Conservation (phyloP, 2,329 filamentous ascomycete species). For the Colletotrichum sp. region DNA sequence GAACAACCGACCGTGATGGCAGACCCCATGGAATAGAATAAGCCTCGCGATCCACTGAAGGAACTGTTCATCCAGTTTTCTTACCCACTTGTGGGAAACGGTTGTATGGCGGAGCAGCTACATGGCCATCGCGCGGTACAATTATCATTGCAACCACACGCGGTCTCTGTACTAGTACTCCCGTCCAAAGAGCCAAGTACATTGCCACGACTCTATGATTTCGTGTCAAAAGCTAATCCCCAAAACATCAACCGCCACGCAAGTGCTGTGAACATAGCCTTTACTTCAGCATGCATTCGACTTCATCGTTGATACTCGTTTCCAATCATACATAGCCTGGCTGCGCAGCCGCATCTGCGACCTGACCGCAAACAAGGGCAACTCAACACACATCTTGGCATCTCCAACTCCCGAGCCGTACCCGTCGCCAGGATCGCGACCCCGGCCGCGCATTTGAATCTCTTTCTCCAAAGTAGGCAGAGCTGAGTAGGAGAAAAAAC, state of each 20-base stretch:
- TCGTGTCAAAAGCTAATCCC: neutral
- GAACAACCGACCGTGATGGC: neutral
- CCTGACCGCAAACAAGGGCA: neutral
- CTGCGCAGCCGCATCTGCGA: neutral
- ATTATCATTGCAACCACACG: neutral
- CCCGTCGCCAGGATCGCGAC: neutral
- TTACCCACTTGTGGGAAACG: neutral
- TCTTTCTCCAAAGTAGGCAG: neutral
- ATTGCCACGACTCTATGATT: rapidly evolving
- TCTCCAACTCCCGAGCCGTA: neutral
- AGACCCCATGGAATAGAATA: neutral
- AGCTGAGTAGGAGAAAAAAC: neutral
- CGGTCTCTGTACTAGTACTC: neutral
- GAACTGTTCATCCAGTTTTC: neutral
- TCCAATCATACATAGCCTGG: neutral
- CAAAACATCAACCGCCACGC: neutral
- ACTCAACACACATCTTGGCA: neutral
- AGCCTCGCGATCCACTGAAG: neutral
- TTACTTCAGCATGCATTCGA: neutral
- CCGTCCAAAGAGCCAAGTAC: neutral
- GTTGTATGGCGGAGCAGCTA: neutral
- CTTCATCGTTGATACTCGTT: rapidly evolving
- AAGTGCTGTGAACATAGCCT: neutral
- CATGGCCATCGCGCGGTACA: neutral
- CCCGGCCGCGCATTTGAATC: neutral